These are phyloP conservation scores for Russula ochroleuca DNA, from an alignment of 768 basidiomycete genomes.

Conservation along the genomic window DNA sequence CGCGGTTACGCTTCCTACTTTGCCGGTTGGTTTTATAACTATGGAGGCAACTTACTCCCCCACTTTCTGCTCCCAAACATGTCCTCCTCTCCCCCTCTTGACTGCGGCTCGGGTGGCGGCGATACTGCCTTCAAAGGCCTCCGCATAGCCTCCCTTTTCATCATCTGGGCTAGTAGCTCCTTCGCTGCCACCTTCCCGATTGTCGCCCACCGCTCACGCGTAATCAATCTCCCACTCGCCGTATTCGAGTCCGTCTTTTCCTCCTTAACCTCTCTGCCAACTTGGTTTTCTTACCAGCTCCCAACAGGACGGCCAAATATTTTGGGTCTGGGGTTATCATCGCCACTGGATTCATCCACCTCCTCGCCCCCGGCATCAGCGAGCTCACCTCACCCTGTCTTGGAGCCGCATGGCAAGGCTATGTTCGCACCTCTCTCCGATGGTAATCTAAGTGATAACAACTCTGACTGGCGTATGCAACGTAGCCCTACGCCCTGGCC, in stretches of 20 bases:
- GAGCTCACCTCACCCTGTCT: conserved; percentile 71
- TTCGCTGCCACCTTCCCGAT: conserved; percentile 70
- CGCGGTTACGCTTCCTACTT: not conserved
- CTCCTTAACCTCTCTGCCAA: not conserved
- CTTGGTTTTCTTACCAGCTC: not conserved
- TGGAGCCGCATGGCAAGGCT: conserved; percentile 60
- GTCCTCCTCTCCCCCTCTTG: not conserved
- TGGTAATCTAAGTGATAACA: not conserved
- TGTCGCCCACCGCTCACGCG: conserved; percentile 47
- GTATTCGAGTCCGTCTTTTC: conserved; percentile 62
- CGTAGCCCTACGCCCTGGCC: conserved; percentile 76
- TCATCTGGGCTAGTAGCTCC: conserved; percentile 59
- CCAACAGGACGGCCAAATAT: conserved; percentile 24
- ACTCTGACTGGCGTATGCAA: not conserved
- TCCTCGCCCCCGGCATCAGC: conserved; percentile 62
- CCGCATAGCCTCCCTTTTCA: conserved; percentile 69
- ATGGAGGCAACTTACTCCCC: not conserved
- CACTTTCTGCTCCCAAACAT: not conserved
- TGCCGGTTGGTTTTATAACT: not conserved
- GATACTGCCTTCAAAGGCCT: conserved; percentile 46
- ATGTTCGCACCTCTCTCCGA: conserved; percentile 47
- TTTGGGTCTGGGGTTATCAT: conserved; percentile 24
- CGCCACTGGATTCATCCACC: conserved; percentile 21
- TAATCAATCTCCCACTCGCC: conserved; percentile 52
- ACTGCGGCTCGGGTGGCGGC: conserved; percentile 54